These are phyloP conservation scores for Rhodotorula sp. DNA, from an alignment of 1,284 basidiomycete genomes.

Conservation along the genomic window DNA sequence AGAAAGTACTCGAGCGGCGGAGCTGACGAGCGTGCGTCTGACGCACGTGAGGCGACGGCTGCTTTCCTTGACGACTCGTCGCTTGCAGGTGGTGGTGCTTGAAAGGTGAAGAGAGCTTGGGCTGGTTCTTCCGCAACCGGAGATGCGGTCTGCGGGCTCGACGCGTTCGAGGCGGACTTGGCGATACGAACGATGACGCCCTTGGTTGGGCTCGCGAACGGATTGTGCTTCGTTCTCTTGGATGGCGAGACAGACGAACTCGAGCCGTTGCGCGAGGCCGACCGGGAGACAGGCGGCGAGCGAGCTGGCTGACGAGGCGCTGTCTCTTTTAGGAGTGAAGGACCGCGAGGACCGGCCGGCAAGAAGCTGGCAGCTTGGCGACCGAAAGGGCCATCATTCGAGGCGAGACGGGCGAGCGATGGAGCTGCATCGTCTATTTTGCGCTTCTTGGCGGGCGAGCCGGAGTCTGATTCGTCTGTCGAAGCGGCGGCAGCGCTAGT, in stretches of 20 bases:
- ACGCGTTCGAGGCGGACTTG: neutral
- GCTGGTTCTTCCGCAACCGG: neutral
- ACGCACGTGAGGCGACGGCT: neutral
- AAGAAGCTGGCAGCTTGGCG: conserved; percentile 2
- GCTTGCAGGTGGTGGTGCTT: neutral
- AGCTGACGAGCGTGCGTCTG: conserved; percentile 1
- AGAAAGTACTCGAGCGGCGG: conserved; percentile 15
- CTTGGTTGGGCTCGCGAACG: conserved; percentile 33
- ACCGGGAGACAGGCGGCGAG: neutral
- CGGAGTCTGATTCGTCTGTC: neutral
- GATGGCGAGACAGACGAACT: neutral
- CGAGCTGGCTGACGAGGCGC: neutral
- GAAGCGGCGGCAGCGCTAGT: neutral
- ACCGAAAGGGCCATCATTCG: neutral
- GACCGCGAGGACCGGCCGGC: neutral
- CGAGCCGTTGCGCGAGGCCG: neutral
- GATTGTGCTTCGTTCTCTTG: conserved; percentile 6
- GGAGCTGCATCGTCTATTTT: neutral
- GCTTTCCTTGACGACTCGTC: neutral
- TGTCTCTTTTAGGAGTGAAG: too few relatives aligned
- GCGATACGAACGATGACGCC: conserved; percentile 17
- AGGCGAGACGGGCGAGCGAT: neutral
- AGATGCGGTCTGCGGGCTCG: neutral
- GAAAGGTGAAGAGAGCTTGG: conserved; percentile 6
- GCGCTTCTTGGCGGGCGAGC: conserved; percentile 20